Evolutionary conservation across 768 basidiomycete species (phyloP), one percentile per base, ranked within the genome.

Genomic region (Podaxis sp.): DNA sequence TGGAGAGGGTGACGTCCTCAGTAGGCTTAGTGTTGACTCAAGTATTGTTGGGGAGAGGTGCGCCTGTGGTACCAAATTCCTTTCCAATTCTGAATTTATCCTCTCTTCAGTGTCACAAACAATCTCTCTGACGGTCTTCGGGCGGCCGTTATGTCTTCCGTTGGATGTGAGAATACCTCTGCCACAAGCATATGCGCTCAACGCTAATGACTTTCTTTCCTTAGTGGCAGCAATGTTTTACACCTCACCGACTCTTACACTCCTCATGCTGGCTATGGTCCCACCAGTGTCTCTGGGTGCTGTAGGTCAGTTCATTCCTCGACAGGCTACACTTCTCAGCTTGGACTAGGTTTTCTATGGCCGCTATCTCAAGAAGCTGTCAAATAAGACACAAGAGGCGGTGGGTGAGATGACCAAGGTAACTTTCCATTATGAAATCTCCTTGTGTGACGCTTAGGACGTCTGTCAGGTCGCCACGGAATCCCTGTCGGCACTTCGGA

Each of bases 211-310:
- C 27, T 27, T 38, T 24, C 22, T 19, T 36, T 51, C 59, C 6
- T 19, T 68, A 91, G 94, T 98, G 65, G 93, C 91, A 51, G 93
- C 94, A 46, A 99, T 98, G 96, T 87, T 98, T 68, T 96, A 90
- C 74, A 84, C 96, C 59, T 96, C 91, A 0, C 91, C 92, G 0
- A 89, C 88, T 46, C 77, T 99, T 63, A 98, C 96, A 0, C 72
- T 90, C 59, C 79, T 98, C 66, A 98, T 99, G 96, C 83, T 99
- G 56, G 86, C 88, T 38, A 87, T 98, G 54, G 95, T 98, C 0
- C 93, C 93, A 19, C 93, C 93, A 0, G 85, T 94, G 4, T 93
- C 92, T 24, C 79, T 94, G 58, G 92, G 92, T 66, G 89, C 94
- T 68, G 85, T 96, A 76, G 33, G 80, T 76, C 64, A 49, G 61